phyloP scores from a whole-genome alignment of 306 rosid genomes.

The Cyclanthera cordifolia region DNA sequence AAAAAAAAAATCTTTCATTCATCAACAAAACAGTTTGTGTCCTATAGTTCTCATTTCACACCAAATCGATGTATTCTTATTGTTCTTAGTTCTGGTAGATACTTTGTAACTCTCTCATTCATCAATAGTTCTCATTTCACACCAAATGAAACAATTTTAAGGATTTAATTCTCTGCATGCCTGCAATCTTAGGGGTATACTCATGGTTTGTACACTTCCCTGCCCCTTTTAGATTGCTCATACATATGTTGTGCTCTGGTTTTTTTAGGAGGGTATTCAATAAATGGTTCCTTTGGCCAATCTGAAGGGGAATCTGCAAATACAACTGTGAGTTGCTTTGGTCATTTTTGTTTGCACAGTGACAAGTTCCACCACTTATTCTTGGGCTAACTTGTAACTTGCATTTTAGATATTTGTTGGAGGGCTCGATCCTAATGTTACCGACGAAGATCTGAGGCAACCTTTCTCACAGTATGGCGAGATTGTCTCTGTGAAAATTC shows the following conservation, averaged over 20 bases:
- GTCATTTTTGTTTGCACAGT: constrained; percentile 6
- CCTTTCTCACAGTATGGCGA: constrained; percentile 81
- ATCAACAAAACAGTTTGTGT: too few species aligned
- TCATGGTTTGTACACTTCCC: neutral
- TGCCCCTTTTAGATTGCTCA: neutral
- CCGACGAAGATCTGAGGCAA: constrained; percentile 91
- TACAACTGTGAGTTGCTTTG: constrained; percentile 60
- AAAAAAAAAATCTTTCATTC: too few species aligned
- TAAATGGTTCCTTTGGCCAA: constrained; percentile 64
- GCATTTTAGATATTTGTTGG: constrained; percentile 81
- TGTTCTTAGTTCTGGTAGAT: too few species aligned
- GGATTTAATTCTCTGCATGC: neutral
- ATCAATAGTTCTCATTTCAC: neutral
- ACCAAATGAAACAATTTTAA: neutral
- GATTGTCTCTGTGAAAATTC: constrained; percentile 89
- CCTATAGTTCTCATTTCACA: neutral
- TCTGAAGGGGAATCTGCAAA: constrained; percentile 75
- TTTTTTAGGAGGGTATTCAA: constrained; percentile 49
- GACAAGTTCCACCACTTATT: neutral
- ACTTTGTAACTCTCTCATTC: too few species aligned
- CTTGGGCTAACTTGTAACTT: constrained; percentile 21
- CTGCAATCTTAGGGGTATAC: neutral
- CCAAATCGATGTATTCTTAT: neutral
- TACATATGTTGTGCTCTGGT: neutral
- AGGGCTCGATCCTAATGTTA: constrained; percentile 85